These are phyloP conservation scores for Chrysoporthe puriensis DNA, from an alignment of 2,329 filamentous ascomycete genomes.

Conservation along the genomic window DNA sequence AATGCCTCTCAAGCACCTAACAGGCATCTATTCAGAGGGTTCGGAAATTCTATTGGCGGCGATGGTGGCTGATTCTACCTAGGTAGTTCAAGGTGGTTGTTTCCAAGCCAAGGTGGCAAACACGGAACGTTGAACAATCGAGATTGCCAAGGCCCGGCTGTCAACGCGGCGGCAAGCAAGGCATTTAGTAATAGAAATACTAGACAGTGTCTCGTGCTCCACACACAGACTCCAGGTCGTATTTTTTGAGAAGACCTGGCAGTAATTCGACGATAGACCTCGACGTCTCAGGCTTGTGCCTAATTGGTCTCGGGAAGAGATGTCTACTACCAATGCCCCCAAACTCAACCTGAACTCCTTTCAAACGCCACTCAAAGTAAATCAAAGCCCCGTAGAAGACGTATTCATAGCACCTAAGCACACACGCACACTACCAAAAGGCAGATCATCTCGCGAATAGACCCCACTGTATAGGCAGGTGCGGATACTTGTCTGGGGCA, in stretches of 20 bases:
- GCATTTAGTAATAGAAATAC: slow-evolving; percentile 13
- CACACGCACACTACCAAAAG: neutral
- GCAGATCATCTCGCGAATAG: neutral
- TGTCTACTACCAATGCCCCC: neutral
- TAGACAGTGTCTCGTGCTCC: slow-evolving; percentile 6
- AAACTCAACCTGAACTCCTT: neutral
- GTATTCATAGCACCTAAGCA: neutral
- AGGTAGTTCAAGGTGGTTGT: neutral
- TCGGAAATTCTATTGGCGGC: neutral
- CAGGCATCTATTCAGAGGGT: neutral
- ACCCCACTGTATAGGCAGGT: neutral
- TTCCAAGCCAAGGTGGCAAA: neutral
- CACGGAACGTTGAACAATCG: neutral
- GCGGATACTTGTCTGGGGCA: neutral
- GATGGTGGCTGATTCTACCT: neutral
- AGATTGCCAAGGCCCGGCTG: neutral
- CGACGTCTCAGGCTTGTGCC: neutral
- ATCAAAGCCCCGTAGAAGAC: neutral
- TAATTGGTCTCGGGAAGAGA: neutral
- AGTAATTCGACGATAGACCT: neutral
- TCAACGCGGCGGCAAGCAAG: neutral
- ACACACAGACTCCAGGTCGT: neutral
- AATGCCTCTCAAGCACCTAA: neutral
- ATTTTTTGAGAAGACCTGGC: too few species aligned
- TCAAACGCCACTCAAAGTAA: neutral